Base-by-base conservation (phyloP, 1,139 yeast genomes). In the Meyerozyma guilliermondii region DNA sequence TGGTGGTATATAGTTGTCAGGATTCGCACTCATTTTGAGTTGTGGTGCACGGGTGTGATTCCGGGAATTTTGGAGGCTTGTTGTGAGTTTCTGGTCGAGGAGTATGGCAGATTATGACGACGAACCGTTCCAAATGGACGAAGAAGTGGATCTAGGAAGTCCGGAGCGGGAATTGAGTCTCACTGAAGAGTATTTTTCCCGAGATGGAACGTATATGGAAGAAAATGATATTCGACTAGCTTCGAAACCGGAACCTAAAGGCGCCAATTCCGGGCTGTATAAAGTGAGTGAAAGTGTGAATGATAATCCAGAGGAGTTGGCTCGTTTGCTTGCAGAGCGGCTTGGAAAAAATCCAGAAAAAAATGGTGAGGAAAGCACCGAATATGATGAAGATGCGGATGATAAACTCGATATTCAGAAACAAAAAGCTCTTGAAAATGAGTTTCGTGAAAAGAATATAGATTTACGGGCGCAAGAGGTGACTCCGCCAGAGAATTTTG, bases 401-500 rank as follows among this genome's bases (percentile, higher is more conserved):
- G 78, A 72, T 44, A 68, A 69, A 42, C 60, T 67, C 38, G 76
- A 68, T 43, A 44, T 54, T 10, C 55, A 52, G 14, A 50, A 58
- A 17, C 68, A 58, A 43, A 50, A 53, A 28, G 51, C 51, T 42
- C 49, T 60, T 29, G 59, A 53, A 22, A 39, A 50, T 35, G 58
- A 58, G 35, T 56, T 55, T 44, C 47, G 52, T 34, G 43, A 40
- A 11, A 37, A 39, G 26, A 16, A 22, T 23, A 37, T 38, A n/a
- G 27, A 38, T 34, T 18, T n/a, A 24, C 17, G 41, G 41, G 35
- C 36, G 18, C 24, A 42, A 43, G 35, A 43, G 38, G 16, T 71
- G 26, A 62, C 71, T 1, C 94, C 94, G n/a, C 98, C 98, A 1
- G 96, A 91, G 59, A 92, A 92, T 65, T 92, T 92, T 63, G 80